These are phyloP conservation scores for Ceratocystis diversiconidia DNA, from an alignment of 2,329 filamentous ascomycete genomes.

Conservation along the genomic window DNA sequence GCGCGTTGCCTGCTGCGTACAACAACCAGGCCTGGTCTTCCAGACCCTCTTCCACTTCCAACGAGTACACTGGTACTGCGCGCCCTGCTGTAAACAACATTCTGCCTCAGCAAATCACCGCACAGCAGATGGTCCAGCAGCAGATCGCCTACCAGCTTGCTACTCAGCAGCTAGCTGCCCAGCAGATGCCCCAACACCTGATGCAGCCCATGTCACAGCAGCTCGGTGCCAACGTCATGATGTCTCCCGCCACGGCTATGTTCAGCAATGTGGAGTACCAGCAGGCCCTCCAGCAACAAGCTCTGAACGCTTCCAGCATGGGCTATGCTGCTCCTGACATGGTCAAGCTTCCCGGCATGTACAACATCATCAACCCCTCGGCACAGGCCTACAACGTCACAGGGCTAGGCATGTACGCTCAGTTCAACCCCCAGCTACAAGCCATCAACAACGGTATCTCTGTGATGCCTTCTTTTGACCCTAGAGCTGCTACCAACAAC, in stretches of 20 bases:
- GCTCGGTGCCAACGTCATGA: background rate
- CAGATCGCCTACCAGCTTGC: conserved; percentile 6
- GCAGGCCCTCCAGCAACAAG: background rate
- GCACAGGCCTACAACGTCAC: background rate
- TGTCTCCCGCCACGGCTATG: background rate
- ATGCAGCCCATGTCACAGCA: background rate
- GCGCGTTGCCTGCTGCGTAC: background rate
- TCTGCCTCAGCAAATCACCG: background rate
- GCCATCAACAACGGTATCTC: background rate
- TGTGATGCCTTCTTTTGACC: background rate
- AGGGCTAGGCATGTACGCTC: background rate
- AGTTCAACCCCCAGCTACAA: conserved; percentile 6
- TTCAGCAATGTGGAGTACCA: background rate
- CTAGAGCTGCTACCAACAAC: background rate
- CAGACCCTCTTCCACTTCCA: background rate
- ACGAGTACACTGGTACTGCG: background rate
- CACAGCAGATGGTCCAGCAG: background rate
- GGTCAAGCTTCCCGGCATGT: conserved; percentile 1
- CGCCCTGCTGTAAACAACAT: background rate
- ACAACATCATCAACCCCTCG: background rate
- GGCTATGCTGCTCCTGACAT: background rate
- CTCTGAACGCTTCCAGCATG: background rate
- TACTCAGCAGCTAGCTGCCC: background rate
- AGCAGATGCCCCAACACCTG: background rate
- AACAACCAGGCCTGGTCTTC: background rate